These are phyloP conservation scores for Volvox reticuliferus DNA, from an alignment of 139 green algal genomes.

Conservation along the genomic window DNA sequence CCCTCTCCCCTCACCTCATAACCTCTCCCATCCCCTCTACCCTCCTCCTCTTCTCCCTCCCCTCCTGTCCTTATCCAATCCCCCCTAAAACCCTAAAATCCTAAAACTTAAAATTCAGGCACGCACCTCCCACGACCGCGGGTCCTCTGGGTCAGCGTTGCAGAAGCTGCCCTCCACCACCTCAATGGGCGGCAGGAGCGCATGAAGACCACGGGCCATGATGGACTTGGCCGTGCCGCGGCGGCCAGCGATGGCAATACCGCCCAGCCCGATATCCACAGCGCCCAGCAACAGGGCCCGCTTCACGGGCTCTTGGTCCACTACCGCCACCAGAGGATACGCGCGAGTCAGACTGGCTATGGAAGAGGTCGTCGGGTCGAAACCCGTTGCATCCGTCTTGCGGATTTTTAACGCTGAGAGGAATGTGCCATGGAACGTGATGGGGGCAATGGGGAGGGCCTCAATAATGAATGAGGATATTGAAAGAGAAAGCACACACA, in stretches of 20 bases:
- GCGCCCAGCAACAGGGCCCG: conserved; percentile 94
- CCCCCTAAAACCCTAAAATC: too few species aligned
- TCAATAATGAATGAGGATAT: too few species aligned
- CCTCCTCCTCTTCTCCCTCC: neutral
- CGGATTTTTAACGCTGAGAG: neutral
- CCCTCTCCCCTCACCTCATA: too few species aligned
- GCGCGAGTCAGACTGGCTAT: conserved; percentile 60
- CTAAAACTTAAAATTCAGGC: neutral
- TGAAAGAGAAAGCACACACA: too few species aligned
- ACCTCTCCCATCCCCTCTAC: too few species aligned
- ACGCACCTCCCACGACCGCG: conserved; percentile 83
- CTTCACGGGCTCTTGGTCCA: conserved; percentile 96
- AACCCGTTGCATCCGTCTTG: conserved; percentile 37
- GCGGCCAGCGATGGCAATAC: conserved; percentile 93
- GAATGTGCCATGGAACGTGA: neutral
- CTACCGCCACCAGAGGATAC: conserved; percentile 89
- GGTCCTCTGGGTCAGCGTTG: conserved; percentile 95
- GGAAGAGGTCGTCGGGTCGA: conserved; percentile 24
- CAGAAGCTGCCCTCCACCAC: conserved; percentile 91
- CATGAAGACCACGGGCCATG: conserved; percentile 96
- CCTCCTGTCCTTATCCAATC: too few species aligned
- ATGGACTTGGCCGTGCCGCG: conserved; percentile 97
- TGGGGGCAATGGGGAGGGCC: neutral
- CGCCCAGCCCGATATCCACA: conserved; percentile 92
- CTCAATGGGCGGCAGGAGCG: conserved; percentile 97